These are phyloP conservation scores for Leccinum rimulosum DNA, from an alignment of 768 basidiomycete species.

Conservation along the genomic window DNA sequence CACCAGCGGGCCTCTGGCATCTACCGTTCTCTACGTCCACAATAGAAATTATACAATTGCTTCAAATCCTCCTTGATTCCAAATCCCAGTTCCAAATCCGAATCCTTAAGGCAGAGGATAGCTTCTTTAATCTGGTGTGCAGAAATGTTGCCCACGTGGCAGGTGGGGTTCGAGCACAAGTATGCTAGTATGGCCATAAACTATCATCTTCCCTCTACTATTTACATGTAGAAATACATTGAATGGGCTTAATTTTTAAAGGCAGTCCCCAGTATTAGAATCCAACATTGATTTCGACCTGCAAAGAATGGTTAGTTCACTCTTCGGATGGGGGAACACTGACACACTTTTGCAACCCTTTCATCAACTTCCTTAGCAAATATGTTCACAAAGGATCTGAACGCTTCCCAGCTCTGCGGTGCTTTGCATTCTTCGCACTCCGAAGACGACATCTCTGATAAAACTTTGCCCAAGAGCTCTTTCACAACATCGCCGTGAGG, in stretches of 20 bases:
- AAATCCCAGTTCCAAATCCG: no score
- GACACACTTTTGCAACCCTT: slow-evolving; percentile 8
- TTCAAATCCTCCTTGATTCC: no score
- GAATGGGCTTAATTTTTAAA: neutral
- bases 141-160: no score
- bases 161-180: no score
- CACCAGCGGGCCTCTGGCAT: no score
- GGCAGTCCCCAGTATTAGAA: neutral
- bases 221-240: slow-evolving; percentile 9
- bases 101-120: no score
- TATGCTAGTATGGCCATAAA: neutral
- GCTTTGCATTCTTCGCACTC: neutral
- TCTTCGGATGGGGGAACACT: neutral
- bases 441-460: slow-evolving; percentile 4
- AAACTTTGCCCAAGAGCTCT: neutral
- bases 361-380: slow-evolving; percentile 10
- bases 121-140: no score
- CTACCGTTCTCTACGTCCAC: no score
- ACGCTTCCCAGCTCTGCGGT: neutral
- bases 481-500: slow-evolving; percentile 2
- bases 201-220: slow-evolving; percentile 1
- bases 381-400: slow-evolving; percentile 8
- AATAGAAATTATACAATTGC: no score
- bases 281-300: slow-evolving; percentile 14
- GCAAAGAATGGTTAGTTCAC: neutral